phyloP scores from a whole-genome alignment of 2,329 filamentous ascomycete genomes.

The Diaporthe vexans region DNA sequence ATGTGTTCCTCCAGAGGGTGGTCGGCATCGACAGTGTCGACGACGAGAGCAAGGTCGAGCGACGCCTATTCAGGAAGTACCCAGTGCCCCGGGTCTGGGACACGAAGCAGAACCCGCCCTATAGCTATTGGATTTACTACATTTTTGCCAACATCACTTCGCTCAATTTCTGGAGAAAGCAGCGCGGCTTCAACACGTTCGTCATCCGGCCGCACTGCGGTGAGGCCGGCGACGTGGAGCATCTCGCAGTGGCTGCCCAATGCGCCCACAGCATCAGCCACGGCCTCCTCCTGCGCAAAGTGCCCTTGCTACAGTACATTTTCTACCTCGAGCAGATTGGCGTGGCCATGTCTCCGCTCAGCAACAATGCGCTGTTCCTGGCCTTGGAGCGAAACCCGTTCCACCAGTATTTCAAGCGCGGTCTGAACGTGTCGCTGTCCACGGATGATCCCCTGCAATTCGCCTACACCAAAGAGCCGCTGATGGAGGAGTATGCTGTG shows the following conservation, averaged over 20 bases:
- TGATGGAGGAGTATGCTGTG: constrained; percentile 98
- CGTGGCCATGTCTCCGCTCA: constrained; percentile 98
- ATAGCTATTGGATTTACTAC: constrained; percentile 99
- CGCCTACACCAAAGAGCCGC: constrained; percentile 96
- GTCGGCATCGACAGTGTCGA: constrained; percentile 98
- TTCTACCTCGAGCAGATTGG: constrained; percentile 99
- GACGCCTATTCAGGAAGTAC: constrained; percentile 95
- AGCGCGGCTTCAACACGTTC: constrained; percentile 96
- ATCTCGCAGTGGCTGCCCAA: constrained; percentile 90
- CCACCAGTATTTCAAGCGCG: constrained; percentile 93
- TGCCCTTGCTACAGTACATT: constrained; percentile 94
- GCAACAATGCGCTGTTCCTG: constrained; percentile 96
- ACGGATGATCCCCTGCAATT: constrained; percentile 98
- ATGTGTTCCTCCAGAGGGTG: constrained; percentile 93
- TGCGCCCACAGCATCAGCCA: constrained; percentile 98
- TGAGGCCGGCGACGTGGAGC: constrained; percentile 96
- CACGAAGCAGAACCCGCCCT: constrained; percentile 95
- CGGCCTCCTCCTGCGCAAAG: constrained; percentile 91
- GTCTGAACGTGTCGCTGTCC: constrained; percentile 94
- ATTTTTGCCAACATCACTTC: constrained; percentile 94
- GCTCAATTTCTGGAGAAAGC: constrained; percentile 91
- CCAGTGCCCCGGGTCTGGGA: constrained; percentile 91
- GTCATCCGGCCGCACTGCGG: constrained; percentile 93
- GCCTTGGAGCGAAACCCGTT: constrained; percentile 98
- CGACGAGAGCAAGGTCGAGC: constrained; percentile 96